Evolutionary conservation across 2,329 filamentous ascomycete genomes (phyloP), one percentile per base, ranked within the genome.

Genomic region (Fusarium goolgardi): DNA sequence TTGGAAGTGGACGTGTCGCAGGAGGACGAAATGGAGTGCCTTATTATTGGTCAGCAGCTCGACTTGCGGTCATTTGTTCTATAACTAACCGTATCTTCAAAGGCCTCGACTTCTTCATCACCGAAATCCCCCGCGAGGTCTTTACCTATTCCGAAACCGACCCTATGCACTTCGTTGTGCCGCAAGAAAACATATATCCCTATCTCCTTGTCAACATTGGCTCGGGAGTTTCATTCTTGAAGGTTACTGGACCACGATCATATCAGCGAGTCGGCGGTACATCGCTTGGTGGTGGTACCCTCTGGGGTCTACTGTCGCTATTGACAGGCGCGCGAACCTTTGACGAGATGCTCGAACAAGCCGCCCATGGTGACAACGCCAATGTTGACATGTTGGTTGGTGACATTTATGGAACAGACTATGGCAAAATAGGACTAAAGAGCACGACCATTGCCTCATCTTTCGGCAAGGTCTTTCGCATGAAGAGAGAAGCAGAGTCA

Each of bases 71-170:
- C 23, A 34, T 10, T 8, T 5, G 25, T 25, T 8, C 23, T 31
- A 18, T 15, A 23, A 20, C 67, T 73, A 47, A 73, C 45, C 16
- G 16, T 31, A 21, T 40, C 18, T 27, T 10, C 20, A 20, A 93
- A 93, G 94, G 95, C 15, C 89, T 99, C 43, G 96, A 99, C 78
- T 99, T 98, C 82, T 98, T 99, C 84, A 98, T 98, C 76, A 97
- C 93, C 69, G 94, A 98, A 78, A 98, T 99, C 62, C 96, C 96
- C 21, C 89, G 91, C 71, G 96, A 99, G 80, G 95, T 99, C 55
- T 99, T 99, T 76, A 97, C 94, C 21, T 98, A 98, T 80, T 94
- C 91, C 76, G 95, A 97, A 78, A 87, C 88, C 34, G 90, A 96
- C 72, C 94, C 94, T 6, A 97, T 97, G 91, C 88, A 93, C 75